Base-by-base conservation (phyloP, 805 yeast species). In the Sungouiozyma ichnusensis region DNA sequence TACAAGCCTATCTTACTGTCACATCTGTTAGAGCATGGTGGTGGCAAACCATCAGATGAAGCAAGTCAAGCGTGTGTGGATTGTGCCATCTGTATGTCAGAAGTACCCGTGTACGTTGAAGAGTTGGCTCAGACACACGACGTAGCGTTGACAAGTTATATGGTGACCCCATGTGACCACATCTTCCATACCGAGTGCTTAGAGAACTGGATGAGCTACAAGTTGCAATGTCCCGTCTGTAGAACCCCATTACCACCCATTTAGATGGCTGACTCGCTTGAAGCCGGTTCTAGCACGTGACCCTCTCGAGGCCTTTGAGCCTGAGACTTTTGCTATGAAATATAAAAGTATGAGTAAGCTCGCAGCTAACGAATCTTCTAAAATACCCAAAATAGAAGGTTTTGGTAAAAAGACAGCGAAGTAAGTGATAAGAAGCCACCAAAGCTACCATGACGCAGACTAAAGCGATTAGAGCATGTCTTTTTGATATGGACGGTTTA, bases 151-250 rank as follows among this genome's bases (percentile, higher is more conserved):
- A 67, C 76, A 49, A 62, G 66, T 11, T 81, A 79, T 53, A 81
- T 84, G 92, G 76, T 86, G 3, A 85, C 97, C 0, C 97, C 97
- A 2, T 88, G 97, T 61, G 71, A 78, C 35, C 97, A 88, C 59
- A 77, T 86, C 8, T 90, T 87, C 73, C 97, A 88, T 57, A 73
- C 85, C 2, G 79, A 74, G n/a, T 88, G 97, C 64, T 66, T 90
- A 48, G 94, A 85, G 56, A 77, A 74, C 47, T 90, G 97, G 97
- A 86, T 90, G 96, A 76, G 79, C 58, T 83, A 85, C 58, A 85
- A 87, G 53, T 63, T 90, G 39, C 95, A 87, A 55, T 90, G 97
- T 63, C 97, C 97, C 1, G 88, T 87, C 5, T 90, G 97, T 63
- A 73, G 97, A 54, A 76, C 77, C 43, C 74, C 85, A 17, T 65